Evolutionary conservation across 2,329 filamentous ascomycete genomes (phyloP), one percentile per base, ranked within the genome.

Genomic region (Trichophyton benhamiae): DNA sequence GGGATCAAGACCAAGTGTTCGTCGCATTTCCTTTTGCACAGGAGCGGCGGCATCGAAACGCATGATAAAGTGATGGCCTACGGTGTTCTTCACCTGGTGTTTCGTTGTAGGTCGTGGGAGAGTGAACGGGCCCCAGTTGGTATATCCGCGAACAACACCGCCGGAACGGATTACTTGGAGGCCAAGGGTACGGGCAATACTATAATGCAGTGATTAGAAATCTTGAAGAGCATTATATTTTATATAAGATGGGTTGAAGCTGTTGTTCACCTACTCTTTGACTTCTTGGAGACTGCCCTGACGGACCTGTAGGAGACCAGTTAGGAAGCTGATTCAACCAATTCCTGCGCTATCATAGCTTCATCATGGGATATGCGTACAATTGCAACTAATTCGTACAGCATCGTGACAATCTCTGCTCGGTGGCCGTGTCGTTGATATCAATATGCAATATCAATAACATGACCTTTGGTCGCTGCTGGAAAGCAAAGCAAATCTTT

Each of bases 1-100:
- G 46, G 94, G 92, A 77, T 99, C 94, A 67, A 95, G 80, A 58
- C 84, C 82, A 66, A 99, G 80, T 17, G 88, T 92, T 63, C 81
- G 82, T 64, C 87, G 82, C 46, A 99, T 82, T 49, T 85, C 80
- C 66, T 88, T 78, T 76, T 97, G 92, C 6, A 88, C 86, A 58
- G 79, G 75, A 6, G 85, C 83, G 63, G 86, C 87, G 61, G 87
- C 79, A 74, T 99, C 94, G 80, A 96, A 99, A 68, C 94, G 89
- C 88, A 99, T 89, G 71, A 95, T 88, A 76, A 99, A 99, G 82
- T 99, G 95, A 79, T 97, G 91, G 61, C 94, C 94, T 67, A 85
- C 83, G 66, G 83, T 83, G 81, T 97, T 87, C 67, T 85, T 85
- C 68, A 87, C 85, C 77, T 96, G 91, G 75, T 95, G 87, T 72